Evolutionary conservation across 225 moss, liverwort and hornwort genomes (phyloP).

Genomic region (Physcomitrellopsis africana): DNA sequence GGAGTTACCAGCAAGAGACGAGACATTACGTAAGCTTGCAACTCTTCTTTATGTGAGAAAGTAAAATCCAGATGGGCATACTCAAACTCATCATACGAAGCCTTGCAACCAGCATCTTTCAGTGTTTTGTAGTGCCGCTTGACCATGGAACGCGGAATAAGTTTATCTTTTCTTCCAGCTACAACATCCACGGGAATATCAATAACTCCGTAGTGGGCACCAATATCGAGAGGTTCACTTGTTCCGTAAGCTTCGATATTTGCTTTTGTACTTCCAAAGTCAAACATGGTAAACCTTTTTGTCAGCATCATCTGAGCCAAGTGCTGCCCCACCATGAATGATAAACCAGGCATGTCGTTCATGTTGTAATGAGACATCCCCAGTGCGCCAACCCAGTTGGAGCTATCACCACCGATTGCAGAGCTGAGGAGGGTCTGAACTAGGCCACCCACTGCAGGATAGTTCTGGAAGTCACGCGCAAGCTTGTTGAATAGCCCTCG

Average conservation of each 20-base stretch:
- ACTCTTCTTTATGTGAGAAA: constrained; percentile 77
- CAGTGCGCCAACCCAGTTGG: constrained; percentile 89
- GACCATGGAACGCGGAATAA: constrained; percentile 83
- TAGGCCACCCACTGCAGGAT: constrained; percentile 84
- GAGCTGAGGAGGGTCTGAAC: constrained; percentile 77
- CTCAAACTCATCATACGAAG: constrained; percentile 83
- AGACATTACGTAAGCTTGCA: constrained; percentile 84
- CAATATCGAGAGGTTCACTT: constrained; percentile 66
- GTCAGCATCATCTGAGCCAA: constrained; percentile 80
- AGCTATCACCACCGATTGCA: constrained; percentile 75
- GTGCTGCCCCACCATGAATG: constrained; percentile 69
- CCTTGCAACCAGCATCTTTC: constrained; percentile 56
- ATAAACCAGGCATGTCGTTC: constrained; percentile 95
- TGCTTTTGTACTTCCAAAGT: constrained; percentile 59
- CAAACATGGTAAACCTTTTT: constrained; percentile 70
- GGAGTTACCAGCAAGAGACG: constrained; percentile 65
- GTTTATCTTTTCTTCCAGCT: constrained; percentile 74
- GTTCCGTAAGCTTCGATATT: constrained; percentile 76
- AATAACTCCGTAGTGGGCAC: constrained; percentile 66
- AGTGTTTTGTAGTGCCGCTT: constrained; percentile 64
- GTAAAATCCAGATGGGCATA: constrained; percentile 96
- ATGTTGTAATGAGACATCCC: constrained; percentile 95
- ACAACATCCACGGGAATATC: constrained; percentile 86
- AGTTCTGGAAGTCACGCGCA: constrained; percentile 84
- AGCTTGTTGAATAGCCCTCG: constrained; percentile 90